Evolutionary conservation across 2,329 filamentous ascomycete genomes (phyloP), one percentile per base, ranked within the genome.

Genomic region (Alternaria brassicicola): DNA sequence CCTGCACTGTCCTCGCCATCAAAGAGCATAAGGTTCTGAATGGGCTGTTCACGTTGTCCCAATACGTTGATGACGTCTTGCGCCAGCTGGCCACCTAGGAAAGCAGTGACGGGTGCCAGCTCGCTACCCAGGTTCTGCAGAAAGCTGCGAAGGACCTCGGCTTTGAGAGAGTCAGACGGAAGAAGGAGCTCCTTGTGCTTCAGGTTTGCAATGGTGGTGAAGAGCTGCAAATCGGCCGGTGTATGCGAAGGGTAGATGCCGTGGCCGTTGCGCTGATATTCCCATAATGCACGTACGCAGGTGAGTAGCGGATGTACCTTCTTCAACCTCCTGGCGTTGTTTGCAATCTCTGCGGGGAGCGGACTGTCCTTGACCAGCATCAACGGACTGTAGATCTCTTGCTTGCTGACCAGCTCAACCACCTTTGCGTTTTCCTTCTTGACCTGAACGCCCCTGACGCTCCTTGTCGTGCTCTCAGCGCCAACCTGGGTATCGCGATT

Each of bases 51-150:
- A 38, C 90, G 88, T 74, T 91, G 88, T 47, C 93, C 92, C 6
- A 98, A 85, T 30, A 97, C 93, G 71, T 98, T 98, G 79, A 99
- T 98, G 50, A 97, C 93, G 74, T 99, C 95, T 79, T 99, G 95
- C 1, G 94, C 92, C 15, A 99, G 84, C 76, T 93, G 88, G 9
- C 93, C 95, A 47, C 95, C 95, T 10, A 99, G 82, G 57, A 97
- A 92, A 2, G 95, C 93, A 0, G 91, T 89, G 8, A 96, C 92
- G 7, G 95, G 93, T 12, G 91, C 89, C 36, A 98, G 81, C 79
- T 98, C 94, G 69, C 88, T 87, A 54, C 88, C 90, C 6, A 97
- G 82, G 67, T 96, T 96, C 77, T 95, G 90, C 38, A 98, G 77
- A 79, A 99, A 99, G 70, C 84, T 89, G 55, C 92, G 86, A 25